Conservation (phyloP, 768 basidiomycete genomes). For the Cyathus striatus region DNA sequence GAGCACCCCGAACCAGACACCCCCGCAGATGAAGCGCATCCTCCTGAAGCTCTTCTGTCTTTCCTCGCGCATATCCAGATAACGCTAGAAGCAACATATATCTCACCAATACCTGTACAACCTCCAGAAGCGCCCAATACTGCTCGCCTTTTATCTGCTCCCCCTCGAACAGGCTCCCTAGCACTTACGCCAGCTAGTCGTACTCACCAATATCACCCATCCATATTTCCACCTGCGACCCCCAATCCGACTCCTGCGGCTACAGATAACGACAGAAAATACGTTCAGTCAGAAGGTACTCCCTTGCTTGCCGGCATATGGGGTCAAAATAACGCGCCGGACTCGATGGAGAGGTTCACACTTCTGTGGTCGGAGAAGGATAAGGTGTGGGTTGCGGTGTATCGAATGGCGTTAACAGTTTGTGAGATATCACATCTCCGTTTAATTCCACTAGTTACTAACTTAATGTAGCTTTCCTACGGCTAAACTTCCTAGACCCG, state of each 20-base stretch:
- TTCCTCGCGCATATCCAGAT: constrained; percentile 71
- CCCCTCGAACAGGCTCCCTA: constrained; percentile 52
- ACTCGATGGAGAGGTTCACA: constrained; percentile 51
- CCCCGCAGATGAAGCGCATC: constrained; percentile 28
- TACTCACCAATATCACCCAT: constrained; percentile 43
- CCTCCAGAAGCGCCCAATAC: constrained; percentile 30
- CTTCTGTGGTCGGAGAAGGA: constrained; percentile 62
- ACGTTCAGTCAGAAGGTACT: constrained; percentile 75
- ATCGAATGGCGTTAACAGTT: constrained; percentile 70
- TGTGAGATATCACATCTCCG: constrained; percentile 43
- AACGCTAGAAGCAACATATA: constrained; percentile 79
- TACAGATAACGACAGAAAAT: constrained; percentile 67
- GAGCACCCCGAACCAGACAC: constrained; percentile 47
- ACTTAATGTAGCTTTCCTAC: constrained; percentile 56
- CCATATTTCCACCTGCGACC: constrained; percentile 77
- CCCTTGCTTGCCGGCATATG: constrained; percentile 67
- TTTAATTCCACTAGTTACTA: constrained; percentile 2
- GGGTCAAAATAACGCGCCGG: constrained; percentile 52
- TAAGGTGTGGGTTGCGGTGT: constrained; percentile 73
- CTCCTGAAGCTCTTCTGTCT: constrained; percentile 44
- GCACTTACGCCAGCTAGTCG: constrained; percentile 26
- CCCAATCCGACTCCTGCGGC: constrained; percentile 81
- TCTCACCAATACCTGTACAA: constrained; percentile 41
- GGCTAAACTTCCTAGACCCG: constrained; percentile 65
- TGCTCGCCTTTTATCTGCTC: constrained; percentile 35